Evolutionary conservation across 805 yeast genomes (phyloP).

Genomic region (Danielia oregonensis): DNA sequence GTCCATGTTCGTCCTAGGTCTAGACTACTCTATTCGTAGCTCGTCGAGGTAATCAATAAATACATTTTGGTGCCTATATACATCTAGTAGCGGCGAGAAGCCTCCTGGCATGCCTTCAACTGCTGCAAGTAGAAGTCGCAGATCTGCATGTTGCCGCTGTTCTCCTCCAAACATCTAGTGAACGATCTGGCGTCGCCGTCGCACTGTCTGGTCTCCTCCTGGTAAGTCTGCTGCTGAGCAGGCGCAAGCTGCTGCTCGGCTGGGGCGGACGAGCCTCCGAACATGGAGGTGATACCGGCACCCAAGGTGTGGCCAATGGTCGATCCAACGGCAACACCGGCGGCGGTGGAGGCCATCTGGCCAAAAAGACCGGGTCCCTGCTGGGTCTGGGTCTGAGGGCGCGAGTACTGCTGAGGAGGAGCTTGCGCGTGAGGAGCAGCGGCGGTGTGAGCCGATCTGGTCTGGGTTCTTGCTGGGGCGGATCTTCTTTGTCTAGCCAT

Average conservation of each 20-base stretch:
- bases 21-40: too few species aligned
- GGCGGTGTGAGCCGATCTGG: slow-evolving; percentile 75
- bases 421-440: slow-evolving; percentile 46
- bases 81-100: slow-evolving; percentile 70
- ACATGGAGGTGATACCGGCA: slow-evolving; percentile 87
- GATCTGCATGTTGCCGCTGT: slow-evolving; percentile 92
- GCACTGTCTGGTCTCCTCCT: slow-evolving; percentile 57
- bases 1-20: too few species aligned
- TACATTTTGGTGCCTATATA: slow-evolving; percentile 4
- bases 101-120: slow-evolving; percentile 95
- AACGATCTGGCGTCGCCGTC: slow-evolving; percentile 92
- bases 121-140: slow-evolving; percentile 97
- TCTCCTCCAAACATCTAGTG: slow-evolving; percentile 92
- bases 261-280: slow-evolving; percentile 66
- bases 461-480: slow-evolving; percentile 47
- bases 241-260: slow-evolving; percentile 41
- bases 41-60: too few species aligned
- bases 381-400: slow-evolving; percentile 43
- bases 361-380: slow-evolving; percentile 84
- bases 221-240: slow-evolving; percentile 32
- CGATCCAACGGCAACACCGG: slow-evolving; percentile 99
- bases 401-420: slow-evolving; percentile 29
- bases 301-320: slow-evolving; percentile 96
- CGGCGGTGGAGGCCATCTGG: slow-evolving; percentile 98
- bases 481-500: slow-evolving; percentile 56